Conservation (phyloP, 805 yeast genomes). For the Grigorovia transvaalensis region DNA sequence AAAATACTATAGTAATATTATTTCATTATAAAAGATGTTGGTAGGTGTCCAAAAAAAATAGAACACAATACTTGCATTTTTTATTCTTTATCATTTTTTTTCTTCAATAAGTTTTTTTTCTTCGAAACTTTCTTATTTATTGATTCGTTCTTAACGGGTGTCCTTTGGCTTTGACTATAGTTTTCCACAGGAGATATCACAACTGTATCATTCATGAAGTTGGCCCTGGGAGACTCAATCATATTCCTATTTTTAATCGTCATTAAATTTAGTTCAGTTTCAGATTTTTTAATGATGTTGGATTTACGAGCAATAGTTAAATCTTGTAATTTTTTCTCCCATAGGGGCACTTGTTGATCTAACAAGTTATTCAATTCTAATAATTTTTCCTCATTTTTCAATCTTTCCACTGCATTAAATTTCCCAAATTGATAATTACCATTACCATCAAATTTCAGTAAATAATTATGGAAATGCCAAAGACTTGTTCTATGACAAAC, state of each 20-base stretch:
- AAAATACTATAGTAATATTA: no score
- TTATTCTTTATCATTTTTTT: neutral
- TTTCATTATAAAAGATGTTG: no score
- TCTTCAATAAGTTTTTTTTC: neutral
- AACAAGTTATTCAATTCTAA: conserved; percentile 56
- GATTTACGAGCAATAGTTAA: conserved; percentile 43
- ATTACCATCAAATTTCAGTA: conserved; percentile 78
- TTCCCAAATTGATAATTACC: conserved; percentile 54
- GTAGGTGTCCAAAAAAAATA: no score
- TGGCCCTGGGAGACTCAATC: neutral
- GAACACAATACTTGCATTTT: neutral
- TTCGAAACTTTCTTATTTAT: neutral
- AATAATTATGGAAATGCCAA: conserved; percentile 82
- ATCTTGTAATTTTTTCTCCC: conserved; percentile 57
- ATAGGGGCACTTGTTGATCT: conserved; percentile 52
- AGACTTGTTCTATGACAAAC: conserved; percentile 88
- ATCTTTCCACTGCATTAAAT: conserved; percentile 63
- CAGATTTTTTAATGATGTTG: conserved; percentile 23
- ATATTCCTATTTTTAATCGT: neutral
- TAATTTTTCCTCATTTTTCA: conserved; percentile 69
- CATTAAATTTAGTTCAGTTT: conserved; percentile 18
- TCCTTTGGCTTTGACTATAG: neutral
- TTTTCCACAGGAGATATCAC: neutral
- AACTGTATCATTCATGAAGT: neutral
- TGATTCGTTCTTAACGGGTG: neutral